Conservation (phyloP, 2,329 filamentous ascomycete genomes). For the Fusarium floridanum region DNA sequence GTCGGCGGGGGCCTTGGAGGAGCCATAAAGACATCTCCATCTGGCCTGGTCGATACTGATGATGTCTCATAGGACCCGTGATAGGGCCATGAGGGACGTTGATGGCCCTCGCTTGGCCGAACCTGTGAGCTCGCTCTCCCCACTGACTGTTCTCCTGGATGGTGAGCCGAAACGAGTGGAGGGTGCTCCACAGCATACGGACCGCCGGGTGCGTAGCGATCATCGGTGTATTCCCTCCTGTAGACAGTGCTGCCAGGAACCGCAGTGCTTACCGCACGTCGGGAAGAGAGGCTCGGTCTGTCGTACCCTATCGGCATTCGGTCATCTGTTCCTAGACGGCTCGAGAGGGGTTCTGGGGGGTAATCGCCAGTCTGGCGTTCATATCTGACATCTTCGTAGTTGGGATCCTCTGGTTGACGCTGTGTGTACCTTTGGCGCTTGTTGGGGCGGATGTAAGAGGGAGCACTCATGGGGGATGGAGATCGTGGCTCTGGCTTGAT, state of each 20-base stretch:
- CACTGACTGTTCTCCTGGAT: conserved; percentile 43
- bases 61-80: conserved; percentile 57
- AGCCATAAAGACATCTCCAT: conserved; percentile 64
- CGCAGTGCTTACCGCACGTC: conserved; percentile 42
- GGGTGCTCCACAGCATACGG: conserved; percentile 52
- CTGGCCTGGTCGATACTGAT: conserved; percentile 63
- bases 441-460: conserved; percentile 65
- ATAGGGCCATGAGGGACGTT: conserved; percentile 59
- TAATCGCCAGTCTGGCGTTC: conserved; percentile 54
- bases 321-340: conserved; percentile 47
- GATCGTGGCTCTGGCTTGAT: conserved; percentile 77
- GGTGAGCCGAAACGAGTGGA: conserved; percentile 53
- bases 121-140: conserved; percentile 53
- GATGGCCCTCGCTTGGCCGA: conserved; percentile 56
- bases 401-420: conserved; percentile 52
- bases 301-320: conserved; percentile 53
- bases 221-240: conserved; percentile 51
- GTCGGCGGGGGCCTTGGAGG: conserved; percentile 67
- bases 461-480: conserved; percentile 68
- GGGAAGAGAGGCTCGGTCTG: conserved; percentile 38
- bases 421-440: conserved; percentile 68
- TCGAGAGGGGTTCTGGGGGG: conserved; percentile 52
- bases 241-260: conserved; percentile 49
- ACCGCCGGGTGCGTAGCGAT: conserved; percentile 47
- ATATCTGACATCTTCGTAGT: conserved; percentile 56